Conservation (phyloP, 352 stramenopile species). For the Globisporangium alternatum region DNA sequence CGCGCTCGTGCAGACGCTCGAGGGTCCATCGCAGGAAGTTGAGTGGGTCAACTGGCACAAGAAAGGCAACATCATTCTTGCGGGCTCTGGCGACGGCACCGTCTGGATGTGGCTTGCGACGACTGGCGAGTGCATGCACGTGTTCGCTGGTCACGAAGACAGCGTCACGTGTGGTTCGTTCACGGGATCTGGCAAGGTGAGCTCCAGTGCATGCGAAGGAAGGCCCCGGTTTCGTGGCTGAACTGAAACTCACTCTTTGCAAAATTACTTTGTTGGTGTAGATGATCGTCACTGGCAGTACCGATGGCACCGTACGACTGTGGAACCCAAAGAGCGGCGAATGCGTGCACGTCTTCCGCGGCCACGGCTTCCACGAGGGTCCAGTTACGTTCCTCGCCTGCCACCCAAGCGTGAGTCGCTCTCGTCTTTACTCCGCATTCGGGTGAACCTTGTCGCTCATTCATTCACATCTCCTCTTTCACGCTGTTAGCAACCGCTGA, state of each 20-base stretch:
- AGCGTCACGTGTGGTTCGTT: conserved; percentile 93
- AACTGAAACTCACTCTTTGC: neutral
- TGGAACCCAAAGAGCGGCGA: conserved; percentile 96
- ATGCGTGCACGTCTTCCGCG: conserved; percentile 88
- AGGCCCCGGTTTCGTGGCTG: no score
- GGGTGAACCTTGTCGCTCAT: neutral
- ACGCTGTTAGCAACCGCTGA: conserved; percentile 79
- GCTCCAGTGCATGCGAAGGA: neutral
- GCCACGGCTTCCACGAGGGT: conserved; percentile 82
- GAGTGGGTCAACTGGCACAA: conserved; percentile 91
- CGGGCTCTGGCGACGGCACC: conserved; percentile 84
- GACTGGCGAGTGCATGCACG: conserved; percentile 96
- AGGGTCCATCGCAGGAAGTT: conserved; percentile 88
- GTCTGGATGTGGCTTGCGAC: conserved; percentile 93
- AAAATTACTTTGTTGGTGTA: conserved; percentile 18
- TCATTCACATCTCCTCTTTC: neutral
- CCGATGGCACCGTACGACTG: conserved; percentile 92
- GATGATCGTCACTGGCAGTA: conserved; percentile 92
- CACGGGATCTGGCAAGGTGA: conserved; percentile 92
- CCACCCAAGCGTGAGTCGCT: conserved; percentile 68
- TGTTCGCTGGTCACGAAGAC: conserved; percentile 97
- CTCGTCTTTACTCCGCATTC: neutral
- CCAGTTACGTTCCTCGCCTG: conserved; percentile 90
- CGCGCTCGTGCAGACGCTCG: conserved; percentile 74
- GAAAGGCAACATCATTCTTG: conserved; percentile 88